Evolutionary conservation across 2,329 filamentous ascomycete genomes (phyloP), one percentile per base, ranked within the genome.

Genomic region (Colletotrichum musicola): DNA sequence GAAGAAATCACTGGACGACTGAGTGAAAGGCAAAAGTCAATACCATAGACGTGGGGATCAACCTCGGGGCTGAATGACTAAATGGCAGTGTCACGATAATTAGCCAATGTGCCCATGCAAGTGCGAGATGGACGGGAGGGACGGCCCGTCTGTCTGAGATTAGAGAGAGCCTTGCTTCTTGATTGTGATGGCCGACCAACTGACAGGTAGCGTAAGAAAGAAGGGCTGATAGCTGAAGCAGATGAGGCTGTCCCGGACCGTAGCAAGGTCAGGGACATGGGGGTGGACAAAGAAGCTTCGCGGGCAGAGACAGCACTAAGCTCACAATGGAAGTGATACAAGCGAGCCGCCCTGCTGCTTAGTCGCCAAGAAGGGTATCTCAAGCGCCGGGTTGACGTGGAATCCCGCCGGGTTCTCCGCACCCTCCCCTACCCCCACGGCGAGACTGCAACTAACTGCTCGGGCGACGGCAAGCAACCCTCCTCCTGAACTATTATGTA

Each of bases 21-120:
- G 47, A 25, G 38, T 47, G 53, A 9, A 50, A 66, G 53, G 46
- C 30, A 58, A 59, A 67, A 67, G 64, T 63, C 64, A 63, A 69
- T 61, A 69, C 66, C 66, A 69, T 69, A 69, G 66, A 69, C 22
- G 50, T 50, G 58, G 66, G 66, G 54, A 46, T 64, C 61, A 27
- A 66, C 58, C 62, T 61, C 47, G 62, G 59, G 62, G 62, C 66
- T 69, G 66, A 44, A 66, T 66, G 66, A 69, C 60, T 61, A 55
- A 69, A 69, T 65, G 49, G 62, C 44, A 69, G 66, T 69, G 62
- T 69, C 66, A 69, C 55, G 35, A 56, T 40, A 22, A 55, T 35
- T 10, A 20, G 30, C 35, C 44, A 22, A 35, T 30, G 22, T 44
- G 30, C 13, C 20, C 30, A 25, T 16, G 35, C 6, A 14, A 12